Evolutionary conservation across 2,329 filamentous ascomycete genomes (phyloP).

Genomic region (Aspergillus calidoustus): DNA sequence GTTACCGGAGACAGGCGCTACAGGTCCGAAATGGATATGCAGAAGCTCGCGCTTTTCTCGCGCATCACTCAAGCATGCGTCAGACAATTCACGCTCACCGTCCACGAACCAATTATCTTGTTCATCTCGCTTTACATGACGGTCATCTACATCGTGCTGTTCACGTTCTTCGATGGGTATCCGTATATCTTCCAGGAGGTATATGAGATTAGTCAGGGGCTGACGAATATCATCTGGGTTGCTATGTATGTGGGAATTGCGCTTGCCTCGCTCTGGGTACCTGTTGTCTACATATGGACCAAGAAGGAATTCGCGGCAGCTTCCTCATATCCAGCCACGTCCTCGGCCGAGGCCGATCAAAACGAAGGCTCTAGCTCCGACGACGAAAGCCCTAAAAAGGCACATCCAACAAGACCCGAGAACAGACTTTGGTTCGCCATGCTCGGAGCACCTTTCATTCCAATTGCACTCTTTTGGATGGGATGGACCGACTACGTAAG

Average conservation of each 20-base stretch:
- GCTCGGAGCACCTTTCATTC: conserved; percentile 55
- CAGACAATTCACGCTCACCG: conserved; percentile 56
- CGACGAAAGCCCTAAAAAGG: not conserved
- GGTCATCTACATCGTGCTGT: conserved; percentile 42
- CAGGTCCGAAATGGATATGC: conserved; percentile 45
- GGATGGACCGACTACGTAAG: conserved; percentile 54
- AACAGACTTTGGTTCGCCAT: conserved; percentile 61
- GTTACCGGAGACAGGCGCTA: conserved; percentile 52
- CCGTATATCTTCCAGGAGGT: conserved; percentile 57
- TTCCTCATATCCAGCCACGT: conserved; percentile 17
- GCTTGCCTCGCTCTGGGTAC: conserved; percentile 45
- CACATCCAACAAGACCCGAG: conserved; percentile 49
- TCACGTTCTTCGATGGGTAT: conserved; percentile 53
- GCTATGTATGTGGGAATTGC: conserved; percentile 53
- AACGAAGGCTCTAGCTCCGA: not conserved
- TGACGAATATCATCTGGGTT: conserved; percentile 56
- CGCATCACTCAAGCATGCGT: conserved; percentile 48
- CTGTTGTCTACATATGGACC: conserved; percentile 52
- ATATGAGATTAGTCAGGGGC: conserved; percentile 52
- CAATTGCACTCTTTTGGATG: conserved; percentile 63
- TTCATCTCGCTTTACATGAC: conserved; percentile 40
- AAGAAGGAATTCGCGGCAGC: conserved; percentile 50
- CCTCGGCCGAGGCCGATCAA: not conserved
- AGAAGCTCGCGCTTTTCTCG: conserved; percentile 47
- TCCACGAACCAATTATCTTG: conserved; percentile 48